Percentiles rank a stretch among this genome's conserved stretches.
Evolutionary conservation across 768 basidiomycete species (phyloP).

Genomic region (Tylopilus sp.): DNA sequence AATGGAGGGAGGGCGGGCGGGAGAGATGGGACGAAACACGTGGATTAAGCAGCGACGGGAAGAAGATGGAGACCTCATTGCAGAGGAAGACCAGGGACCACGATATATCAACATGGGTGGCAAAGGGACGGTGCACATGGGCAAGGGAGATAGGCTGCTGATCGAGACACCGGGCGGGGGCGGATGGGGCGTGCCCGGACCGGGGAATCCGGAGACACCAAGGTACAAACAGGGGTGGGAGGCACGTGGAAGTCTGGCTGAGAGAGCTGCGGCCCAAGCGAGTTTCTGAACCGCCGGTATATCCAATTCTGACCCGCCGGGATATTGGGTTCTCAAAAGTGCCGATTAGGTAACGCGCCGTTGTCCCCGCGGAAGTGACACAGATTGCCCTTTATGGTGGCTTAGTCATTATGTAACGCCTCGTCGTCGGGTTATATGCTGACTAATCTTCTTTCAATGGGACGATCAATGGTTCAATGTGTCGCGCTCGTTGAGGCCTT

Average conservation of each 20-base stretch:
- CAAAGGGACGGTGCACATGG: constrained; percentile 85
- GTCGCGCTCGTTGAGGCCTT: background rate
- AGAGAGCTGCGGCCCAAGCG: too few species aligned
- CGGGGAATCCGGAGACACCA: background rate
- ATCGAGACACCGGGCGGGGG: constrained; percentile 92
- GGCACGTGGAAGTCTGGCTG: too few species aligned
- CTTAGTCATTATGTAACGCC: background rate
- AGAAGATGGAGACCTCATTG: constrained; percentile 64
- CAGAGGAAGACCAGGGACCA: constrained; percentile 33
- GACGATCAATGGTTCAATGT: background rate
- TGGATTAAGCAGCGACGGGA: constrained; percentile 73
- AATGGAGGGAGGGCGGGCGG: constrained; percentile 73
- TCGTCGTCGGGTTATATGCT: background rate
- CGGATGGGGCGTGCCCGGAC: constrained; percentile 59
- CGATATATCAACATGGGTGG: constrained; percentile 84
- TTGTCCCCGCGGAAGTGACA: background rate
- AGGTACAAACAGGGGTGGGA: too few species aligned
- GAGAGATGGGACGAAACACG: constrained; percentile 73
- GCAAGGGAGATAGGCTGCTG: constrained; percentile 75
- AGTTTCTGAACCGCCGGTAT: too few species aligned
- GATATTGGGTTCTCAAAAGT: too few species aligned
- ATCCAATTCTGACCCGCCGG: too few species aligned
- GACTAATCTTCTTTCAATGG: background rate
- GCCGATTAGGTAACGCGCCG: background rate
- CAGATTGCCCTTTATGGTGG: background rate